Evolutionary conservation across 257 asterid species (phyloP), one percentile per base, ranked within the genome.

Genomic region (Lantana camara): DNA sequence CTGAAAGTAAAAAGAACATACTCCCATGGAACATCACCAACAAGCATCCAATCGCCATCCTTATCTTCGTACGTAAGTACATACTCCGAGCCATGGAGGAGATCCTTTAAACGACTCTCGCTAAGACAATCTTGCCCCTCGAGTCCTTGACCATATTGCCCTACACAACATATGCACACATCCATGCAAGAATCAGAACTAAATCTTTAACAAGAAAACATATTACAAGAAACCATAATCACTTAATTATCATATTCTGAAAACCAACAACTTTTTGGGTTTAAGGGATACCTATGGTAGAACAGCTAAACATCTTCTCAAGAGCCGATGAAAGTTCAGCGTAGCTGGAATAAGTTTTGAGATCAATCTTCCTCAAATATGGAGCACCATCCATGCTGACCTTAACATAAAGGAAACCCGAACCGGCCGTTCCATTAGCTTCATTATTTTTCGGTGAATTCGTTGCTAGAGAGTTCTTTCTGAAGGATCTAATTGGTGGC

Each of bases 361-460:
- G 91, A 73, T 89, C 92, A 35, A 86, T 80, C 83, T 89, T 89
- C 71, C 96, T 86, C 72, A 89, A 63, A 63, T 89, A 89, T 12
- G 96, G 96, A 70, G 96, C 96, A 54, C 96, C 96, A 71, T 89
- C 96, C 96, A 89, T 83, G 73, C 96, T 89, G 27, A 89, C 95
- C 75, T 89, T 89, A 17, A 89, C 95, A 59, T 78, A 89, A 11
- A 89, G 82, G 64, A 85, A 83, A 55, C 78, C 63, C 1, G 79
- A 46, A 46, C 82, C 83, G 17, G 85, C 35, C 49, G 77, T 79
- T 21, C 57, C 81, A 45, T 57, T 71, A 46, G 20, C 62, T 9
- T 83, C 83, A 11, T 23, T 63, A 7, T 74, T 75, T 65, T 82
- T 88, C 4, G 84, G 72, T 47, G 15, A 24, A 60, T 70, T 83